Evolutionary conservation across 495 filamentous ascomycete genomes (phyloP), one percentile per base, ranked within the genome.

Genomic region (Tuber magnatum): DNA sequence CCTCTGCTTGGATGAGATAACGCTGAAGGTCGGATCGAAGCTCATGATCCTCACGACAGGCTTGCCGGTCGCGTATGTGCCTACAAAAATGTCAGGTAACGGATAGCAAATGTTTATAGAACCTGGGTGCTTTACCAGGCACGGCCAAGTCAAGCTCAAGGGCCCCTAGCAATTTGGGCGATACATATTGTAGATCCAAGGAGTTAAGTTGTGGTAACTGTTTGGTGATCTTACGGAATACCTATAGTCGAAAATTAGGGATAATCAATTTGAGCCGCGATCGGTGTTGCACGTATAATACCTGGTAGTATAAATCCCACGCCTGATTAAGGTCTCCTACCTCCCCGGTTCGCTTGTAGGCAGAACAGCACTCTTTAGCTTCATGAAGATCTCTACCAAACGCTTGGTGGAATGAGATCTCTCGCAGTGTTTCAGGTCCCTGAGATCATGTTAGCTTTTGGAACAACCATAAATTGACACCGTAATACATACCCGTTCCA

Each of bases 281-380:
- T 35, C 9, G 32, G n/a, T 35, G 39, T 10, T 91, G 20, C 46
- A 56, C 44, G 24, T 1, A 16, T 18, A 20, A 28, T 72, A 73
- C 96, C 48, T 95, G 93, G 82, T 99, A 98, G 83, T 99, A 99
- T 9, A 99, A 87, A 84, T 99, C 95, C 95, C 95, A 99, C 7
- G 95, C 95, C 82, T 95, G 93, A 83, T 97, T 98, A 69, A 99
- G 87, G 81, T 99, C 96, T 69, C 93, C 94, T 74, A 94, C 89
- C 78, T 99, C 95, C 65, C 91, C 87, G 1, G 93, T 94, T 42
- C 89, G 88, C 74, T 91, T 91, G 84, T 94, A 98, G n/a, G 94
- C 90, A 72, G 91, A 89, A 85, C 95, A 97, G 88, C 94, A 99
- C 77, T 98, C 94, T 70, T 92, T 91, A 8, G 95, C 95, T 81